phyloP scores from a whole-genome alignment of 805 yeast species.

The Citeromyces nyonsensis region DNA sequence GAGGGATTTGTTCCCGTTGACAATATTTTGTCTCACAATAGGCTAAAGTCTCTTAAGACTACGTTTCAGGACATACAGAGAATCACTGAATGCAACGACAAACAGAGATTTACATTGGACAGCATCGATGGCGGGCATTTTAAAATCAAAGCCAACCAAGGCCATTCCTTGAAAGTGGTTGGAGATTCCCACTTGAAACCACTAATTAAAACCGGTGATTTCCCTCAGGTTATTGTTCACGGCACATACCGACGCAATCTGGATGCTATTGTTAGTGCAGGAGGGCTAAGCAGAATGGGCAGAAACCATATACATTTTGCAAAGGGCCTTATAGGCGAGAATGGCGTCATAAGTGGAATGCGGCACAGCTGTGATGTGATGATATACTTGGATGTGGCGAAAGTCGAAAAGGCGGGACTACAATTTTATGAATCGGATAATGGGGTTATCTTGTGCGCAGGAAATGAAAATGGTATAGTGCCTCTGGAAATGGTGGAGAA shows the following conservation, averaged over 20 bases:
- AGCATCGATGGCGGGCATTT: slow-evolving; percentile 11
- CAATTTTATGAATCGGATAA: slow-evolving; percentile 51
- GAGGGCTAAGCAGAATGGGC: slow-evolving; percentile 52
- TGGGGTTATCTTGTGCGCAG: slow-evolving; percentile 58
- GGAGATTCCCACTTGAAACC: slow-evolving; percentile 23
- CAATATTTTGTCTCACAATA: slow-evolving; percentile 37
- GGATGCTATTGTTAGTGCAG: slow-evolving; percentile 25
- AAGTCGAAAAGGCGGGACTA: slow-evolving; percentile 22
- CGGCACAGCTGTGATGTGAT: slow-evolving; percentile 38
- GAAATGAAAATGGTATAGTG: slow-evolving; percentile 39
- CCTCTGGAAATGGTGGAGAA: slow-evolving; percentile 22
- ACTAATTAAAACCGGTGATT: slow-evolving; percentile 16
- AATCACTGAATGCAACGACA: slow-evolving; percentile 52
- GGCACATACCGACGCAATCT: slow-evolving; percentile 53
- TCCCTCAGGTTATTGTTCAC: slow-evolving; percentile 51
- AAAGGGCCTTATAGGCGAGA: slow-evolving; percentile 26
- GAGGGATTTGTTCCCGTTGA: slow-evolving; percentile 50
- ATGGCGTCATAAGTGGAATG: slow-evolving; percentile 56
- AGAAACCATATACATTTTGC: slow-evolving; percentile 86
- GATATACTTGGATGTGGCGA: slow-evolving; percentile 44
- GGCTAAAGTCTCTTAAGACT: slow-evolving; percentile 39
- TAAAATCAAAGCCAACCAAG: slow-evolving; percentile 80
- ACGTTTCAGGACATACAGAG: slow-evolving; percentile 40
- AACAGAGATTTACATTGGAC: slow-evolving; percentile 49
- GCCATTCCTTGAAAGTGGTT: slow-evolving; percentile 53